Percentiles rank a stretch among this genome's conserved stretches.
phyloP scores from a whole-genome alignment of 768 basidiomycete genomes.

The Mycena vitilis region DNA sequence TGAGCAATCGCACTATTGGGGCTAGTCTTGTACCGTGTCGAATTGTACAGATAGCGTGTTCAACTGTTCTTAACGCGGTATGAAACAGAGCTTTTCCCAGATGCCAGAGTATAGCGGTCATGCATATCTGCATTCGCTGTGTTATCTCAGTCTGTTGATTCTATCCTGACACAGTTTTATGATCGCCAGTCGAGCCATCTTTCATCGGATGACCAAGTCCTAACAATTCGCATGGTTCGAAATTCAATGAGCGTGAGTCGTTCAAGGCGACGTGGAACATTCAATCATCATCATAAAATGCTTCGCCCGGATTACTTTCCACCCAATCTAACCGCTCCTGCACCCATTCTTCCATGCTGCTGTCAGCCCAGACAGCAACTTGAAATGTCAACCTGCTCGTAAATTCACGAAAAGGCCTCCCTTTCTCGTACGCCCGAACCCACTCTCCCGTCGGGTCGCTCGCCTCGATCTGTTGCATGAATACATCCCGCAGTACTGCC shows the following conservation, averaged over 20 bases:
- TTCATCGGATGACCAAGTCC: too few relatives aligned
- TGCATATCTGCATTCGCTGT: too few relatives aligned
- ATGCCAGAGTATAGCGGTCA: too few relatives aligned
- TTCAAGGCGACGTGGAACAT: too few relatives aligned
- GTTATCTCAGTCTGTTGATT: too few relatives aligned
- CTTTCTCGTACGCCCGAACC: conserved; percentile 21
- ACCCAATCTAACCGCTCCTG: conserved; percentile 27
- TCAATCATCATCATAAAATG: not conserved
- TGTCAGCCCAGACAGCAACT: conserved; percentile 33
- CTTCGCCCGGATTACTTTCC: not conserved
- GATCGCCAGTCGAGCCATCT: too few relatives aligned
- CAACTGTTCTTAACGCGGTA: not conserved
- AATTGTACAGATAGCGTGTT: not conserved
- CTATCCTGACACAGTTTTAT: too few relatives aligned
- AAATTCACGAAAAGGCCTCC: conserved; percentile 29
- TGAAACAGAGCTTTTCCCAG: not conserved
- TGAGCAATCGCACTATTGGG: conserved; percentile 31
- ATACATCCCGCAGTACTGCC: conserved; percentile 14
- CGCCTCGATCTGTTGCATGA: conserved; percentile 20
- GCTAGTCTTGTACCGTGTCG: not conserved
- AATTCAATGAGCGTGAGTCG: too few relatives aligned
- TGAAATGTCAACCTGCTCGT: conserved; percentile 15
- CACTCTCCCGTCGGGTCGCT: conserved; percentile 25
- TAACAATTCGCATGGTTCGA: too few relatives aligned
- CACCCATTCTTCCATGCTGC: conserved; percentile 21